phyloP scores from a whole-genome alignment of 1,284 basidiomycete species.

The Laetiporus sulphureus region DNA sequence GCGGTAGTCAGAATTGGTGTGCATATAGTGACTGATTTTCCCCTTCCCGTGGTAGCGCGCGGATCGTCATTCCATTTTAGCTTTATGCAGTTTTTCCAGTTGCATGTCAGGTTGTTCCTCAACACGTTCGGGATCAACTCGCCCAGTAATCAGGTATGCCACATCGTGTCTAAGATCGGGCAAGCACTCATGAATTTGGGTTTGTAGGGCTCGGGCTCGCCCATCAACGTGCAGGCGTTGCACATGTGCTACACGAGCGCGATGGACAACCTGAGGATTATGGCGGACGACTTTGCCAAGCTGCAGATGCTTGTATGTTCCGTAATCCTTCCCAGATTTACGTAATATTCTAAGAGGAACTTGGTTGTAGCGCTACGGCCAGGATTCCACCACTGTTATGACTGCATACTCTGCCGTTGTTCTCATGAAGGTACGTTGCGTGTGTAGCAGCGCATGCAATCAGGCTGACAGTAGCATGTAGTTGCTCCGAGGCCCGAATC shows the following conservation, averaged over 20 bases:
- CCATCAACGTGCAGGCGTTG: constrained; percentile 63
- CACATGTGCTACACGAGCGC: constrained; percentile 67
- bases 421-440: constrained; percentile 52
- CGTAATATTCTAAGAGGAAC: neutral
- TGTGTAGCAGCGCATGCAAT: constrained; percentile 3
- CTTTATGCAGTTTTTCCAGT: constrained; percentile 66
- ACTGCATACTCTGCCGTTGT: constrained; percentile 78
- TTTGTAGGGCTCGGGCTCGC: constrained; percentile 31
- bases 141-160: constrained; percentile 46
- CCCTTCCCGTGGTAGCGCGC: constrained; percentile 37
- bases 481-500: constrained; percentile 59
- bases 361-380: constrained; percentile 59
- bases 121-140: constrained; percentile 75
- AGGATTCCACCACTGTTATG: constrained; percentile 78
- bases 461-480: constrained; percentile 19
- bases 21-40: neutral
- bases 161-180: constrained; percentile 1
- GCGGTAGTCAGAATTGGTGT: no score
- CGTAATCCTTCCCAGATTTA: no score
- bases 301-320: constrained; percentile 65
- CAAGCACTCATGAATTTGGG: constrained; percentile 21
- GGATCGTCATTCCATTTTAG: constrained; percentile 66
- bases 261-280: constrained; percentile 58
- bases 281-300: constrained; percentile 65
- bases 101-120: constrained; percentile 71